A percentile compares a stretch with the other conserved stretches of the same genome.
phyloP scores from a whole-genome alignment of 2,329 filamentous ascomycete species.

The Seiridium cupressi region DNA sequence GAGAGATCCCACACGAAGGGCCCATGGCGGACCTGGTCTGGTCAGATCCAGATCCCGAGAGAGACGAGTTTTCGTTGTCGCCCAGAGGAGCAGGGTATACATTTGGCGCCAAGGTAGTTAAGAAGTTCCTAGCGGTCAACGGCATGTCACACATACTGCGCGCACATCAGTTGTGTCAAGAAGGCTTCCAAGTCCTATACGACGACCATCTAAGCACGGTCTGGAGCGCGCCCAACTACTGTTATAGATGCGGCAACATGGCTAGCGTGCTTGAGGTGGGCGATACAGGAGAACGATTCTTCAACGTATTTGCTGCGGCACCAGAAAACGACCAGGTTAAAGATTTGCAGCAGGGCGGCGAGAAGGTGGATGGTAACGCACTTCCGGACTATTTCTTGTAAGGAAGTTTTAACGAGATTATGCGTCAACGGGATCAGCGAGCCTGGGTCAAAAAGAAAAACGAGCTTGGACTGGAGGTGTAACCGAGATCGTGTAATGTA shows the following conservation, averaged over 20 bases:
- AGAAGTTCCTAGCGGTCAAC: conserved; percentile 97
- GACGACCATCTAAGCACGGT: conserved; percentile 93
- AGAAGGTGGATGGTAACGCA: conserved; percentile 65
- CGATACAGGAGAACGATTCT: conserved; percentile 87
- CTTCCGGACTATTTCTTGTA: conserved; percentile 74
- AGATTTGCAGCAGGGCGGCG: conserved; percentile 74
- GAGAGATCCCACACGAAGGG: conserved; percentile 96
- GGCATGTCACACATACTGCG: conserved; percentile 96
- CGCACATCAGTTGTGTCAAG: conserved; percentile 97
- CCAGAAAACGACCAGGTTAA: conserved; percentile 93
- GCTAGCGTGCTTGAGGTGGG: conserved; percentile 96
- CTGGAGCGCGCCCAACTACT: conserved; percentile 97
- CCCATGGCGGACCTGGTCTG: conserved; percentile 99
- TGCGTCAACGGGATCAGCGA: not conserved
- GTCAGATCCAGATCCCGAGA: conserved; percentile 96
- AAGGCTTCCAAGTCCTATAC: conserved; percentile 95
- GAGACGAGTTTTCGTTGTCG: conserved; percentile 93
- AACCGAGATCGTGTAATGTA: not conserved
- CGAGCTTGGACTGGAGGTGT: not conserved
- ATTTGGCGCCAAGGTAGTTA: conserved; percentile 95
- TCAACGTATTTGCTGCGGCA: conserved; percentile 96
- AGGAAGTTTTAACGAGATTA: conserved; percentile 1
- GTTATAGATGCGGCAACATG: conserved; percentile 94
- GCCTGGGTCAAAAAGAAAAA: not conserved
- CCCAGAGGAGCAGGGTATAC: conserved; percentile 95